Percentiles rank a stretch among this genome's conserved stretches.
phyloP scores from a whole-genome alignment of 1,139 yeast species.

The Hyphopichia fennica region DNA sequence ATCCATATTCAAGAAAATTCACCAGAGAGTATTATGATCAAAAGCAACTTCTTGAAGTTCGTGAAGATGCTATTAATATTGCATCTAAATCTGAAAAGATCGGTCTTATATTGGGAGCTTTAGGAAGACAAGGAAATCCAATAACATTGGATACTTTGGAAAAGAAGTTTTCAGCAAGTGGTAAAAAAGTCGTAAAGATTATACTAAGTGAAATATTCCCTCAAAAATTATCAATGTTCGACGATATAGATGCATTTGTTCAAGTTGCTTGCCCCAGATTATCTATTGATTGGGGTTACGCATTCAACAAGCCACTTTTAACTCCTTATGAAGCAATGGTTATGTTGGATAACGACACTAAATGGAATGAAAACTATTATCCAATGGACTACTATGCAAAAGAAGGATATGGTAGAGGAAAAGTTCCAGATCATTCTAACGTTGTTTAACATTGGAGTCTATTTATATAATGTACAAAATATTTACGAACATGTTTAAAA shows the following conservation, averaged over 20 bases:
- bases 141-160: conserved; percentile 70
- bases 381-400: conserved; percentile 95
- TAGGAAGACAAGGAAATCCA: conserved; percentile 94
- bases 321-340: conserved; percentile 98
- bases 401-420: conserved; percentile 93
- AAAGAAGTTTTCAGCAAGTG: conserved; percentile 47
- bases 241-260: conserved; percentile 90
- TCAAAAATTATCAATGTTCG: conserved; percentile 87
- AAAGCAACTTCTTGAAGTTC: conserved; percentile 69
- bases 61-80: conserved; percentile 67
- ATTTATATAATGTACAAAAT: neutral
- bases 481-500: no score
- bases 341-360: conserved; percentile 67
- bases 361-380: conserved; percentile 66
- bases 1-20: conserved; percentile 90
- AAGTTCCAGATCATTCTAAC: conserved; percentile 44
- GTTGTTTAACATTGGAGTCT: neutral
- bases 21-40: conserved; percentile 89
- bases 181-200: conserved; percentile 74
- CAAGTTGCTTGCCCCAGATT: conserved; percentile 98
- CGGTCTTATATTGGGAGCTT: conserved; percentile 89
- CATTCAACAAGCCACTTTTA: conserved; percentile 84
- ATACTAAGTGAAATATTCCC: conserved; percentile 93
- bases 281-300: conserved; percentile 99
- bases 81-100: conserved; percentile 66